A percentile compares a stretch with the other conserved stretches of the same genome.
phyloP scores from a whole-genome alignment of 768 basidiomycete genomes.

The Auriscalpium vulgare region DNA sequence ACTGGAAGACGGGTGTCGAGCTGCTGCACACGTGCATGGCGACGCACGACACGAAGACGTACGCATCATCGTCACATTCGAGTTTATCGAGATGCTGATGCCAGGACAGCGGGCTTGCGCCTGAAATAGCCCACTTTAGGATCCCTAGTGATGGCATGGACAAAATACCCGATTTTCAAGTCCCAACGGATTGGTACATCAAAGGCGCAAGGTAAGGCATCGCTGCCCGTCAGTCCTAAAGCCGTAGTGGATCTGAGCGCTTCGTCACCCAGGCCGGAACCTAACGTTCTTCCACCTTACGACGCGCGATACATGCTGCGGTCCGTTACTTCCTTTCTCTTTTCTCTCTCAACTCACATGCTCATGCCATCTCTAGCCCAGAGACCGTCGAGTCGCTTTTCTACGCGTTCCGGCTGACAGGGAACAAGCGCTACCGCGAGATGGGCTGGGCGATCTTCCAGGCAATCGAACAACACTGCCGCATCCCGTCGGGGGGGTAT shows the following conservation, averaged over 20 bases:
- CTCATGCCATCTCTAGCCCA: conserved; percentile 40
- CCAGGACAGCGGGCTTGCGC: conserved; percentile 61
- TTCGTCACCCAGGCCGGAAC: too few relatives aligned
- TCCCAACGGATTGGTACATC: conserved; percentile 82
- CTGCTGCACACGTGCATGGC: conserved; percentile 84
- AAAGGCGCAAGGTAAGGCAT: conserved; percentile 61
- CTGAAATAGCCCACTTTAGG: conserved; percentile 86
- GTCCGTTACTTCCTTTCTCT: conserved; percentile 25
- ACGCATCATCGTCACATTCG: conserved; percentile 21
- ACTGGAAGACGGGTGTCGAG: conserved; percentile 76
- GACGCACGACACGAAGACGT: conserved; percentile 82
- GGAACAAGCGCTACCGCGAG: conserved; percentile 71
- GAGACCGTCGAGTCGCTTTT: conserved; percentile 95
- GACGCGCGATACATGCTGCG: conserved; percentile 93
- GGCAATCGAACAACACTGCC: conserved; percentile 79
- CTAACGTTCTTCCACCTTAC: conserved; percentile 32
- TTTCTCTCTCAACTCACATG: background rate
- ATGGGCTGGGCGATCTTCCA: conserved; percentile 87
- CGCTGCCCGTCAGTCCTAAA: background rate
- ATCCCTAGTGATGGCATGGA: conserved; percentile 50
- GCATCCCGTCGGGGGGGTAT: conserved; percentile 73
- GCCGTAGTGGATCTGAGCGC: too few relatives aligned
- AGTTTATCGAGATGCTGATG: background rate
- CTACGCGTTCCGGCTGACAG: conserved; percentile 84
- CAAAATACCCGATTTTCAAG: conserved; percentile 23